These are phyloP conservation scores for Orbilia quercus DNA, from an alignment of 2,329 filamentous ascomycete genomes.

Conservation along the genomic window DNA sequence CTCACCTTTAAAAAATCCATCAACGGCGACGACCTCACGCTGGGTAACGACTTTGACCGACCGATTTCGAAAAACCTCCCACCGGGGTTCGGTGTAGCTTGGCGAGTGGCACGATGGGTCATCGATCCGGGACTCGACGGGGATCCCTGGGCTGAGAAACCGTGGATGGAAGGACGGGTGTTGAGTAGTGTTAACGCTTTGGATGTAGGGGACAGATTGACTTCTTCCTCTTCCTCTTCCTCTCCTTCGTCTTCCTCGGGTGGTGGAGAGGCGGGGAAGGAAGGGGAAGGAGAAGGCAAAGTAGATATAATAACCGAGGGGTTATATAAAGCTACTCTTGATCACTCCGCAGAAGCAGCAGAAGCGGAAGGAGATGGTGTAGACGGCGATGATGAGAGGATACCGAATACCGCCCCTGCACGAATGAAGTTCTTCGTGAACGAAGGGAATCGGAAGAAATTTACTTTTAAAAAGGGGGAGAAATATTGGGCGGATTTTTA, in stretches of 20 bases:
- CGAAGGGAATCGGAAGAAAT: constrained; percentile 68
- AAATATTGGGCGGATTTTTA: constrained; percentile 79
- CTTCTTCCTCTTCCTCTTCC: constrained; percentile 10
- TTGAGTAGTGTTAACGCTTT: constrained; percentile 83
- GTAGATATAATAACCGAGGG: constrained; percentile 63
- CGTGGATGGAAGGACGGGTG: constrained; percentile 85
- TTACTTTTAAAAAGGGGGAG: constrained; percentile 72
- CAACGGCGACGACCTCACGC: constrained; percentile 78
- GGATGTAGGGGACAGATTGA: constrained; percentile 70
- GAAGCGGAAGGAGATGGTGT: background rate
- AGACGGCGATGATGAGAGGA: background rate
- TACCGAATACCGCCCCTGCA: constrained; percentile 61
- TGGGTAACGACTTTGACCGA: constrained; percentile 94
- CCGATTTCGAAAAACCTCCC: constrained; percentile 88
- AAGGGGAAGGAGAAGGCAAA: constrained; percentile 31
- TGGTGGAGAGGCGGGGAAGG: constrained; percentile 62
- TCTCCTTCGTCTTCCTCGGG: no score
- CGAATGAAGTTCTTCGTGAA: constrained; percentile 73
- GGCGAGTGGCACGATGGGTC: constrained; percentile 87
- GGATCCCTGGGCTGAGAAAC: constrained; percentile 86
- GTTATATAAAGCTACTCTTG: constrained; percentile 61
- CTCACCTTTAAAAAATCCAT: constrained; percentile 66
- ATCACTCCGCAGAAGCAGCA: no score
- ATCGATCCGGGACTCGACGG: constrained; percentile 92
- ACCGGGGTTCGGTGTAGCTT: constrained; percentile 83